phyloP scores from a whole-genome alignment of 1,284 basidiomycete species.

The Cutaneotrichosporon curvatum region DNA sequence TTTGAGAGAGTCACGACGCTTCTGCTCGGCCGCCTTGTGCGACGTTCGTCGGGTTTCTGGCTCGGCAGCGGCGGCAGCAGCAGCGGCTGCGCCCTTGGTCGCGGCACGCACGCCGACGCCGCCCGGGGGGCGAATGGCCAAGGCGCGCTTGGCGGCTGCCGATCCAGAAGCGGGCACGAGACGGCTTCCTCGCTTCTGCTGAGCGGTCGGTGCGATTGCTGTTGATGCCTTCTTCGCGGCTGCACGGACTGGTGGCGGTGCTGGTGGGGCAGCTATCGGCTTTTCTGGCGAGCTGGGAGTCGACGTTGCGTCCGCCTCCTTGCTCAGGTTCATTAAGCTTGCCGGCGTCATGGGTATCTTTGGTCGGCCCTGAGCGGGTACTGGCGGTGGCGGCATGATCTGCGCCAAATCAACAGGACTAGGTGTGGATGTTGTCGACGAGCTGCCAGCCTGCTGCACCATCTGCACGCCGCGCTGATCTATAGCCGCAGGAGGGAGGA shows the following conservation, averaged over 20 bases:
- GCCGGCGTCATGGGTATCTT: slow-evolving; percentile 72
- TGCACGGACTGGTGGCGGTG: slow-evolving; percentile 5
- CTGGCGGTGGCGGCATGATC: slow-evolving; percentile 56
- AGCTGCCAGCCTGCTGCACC: slow-evolving; percentile 15
- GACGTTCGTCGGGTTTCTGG: slow-evolving; percentile 62
- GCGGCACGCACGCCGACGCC: slow-evolving; percentile 30
- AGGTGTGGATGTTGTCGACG: slow-evolving; percentile 63
- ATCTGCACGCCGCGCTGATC: slow-evolving; percentile 27
- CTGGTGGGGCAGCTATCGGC: background rate
- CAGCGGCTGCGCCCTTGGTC: slow-evolving; percentile 32
- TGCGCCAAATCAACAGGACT: slow-evolving; percentile 67
- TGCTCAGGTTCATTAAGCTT: slow-evolving; percentile 69
- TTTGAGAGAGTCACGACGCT: slow-evolving; percentile 90
- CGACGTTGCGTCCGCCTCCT: slow-evolving; percentile 1
- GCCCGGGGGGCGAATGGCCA: slow-evolving; percentile 32
- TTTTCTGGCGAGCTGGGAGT: background rate
- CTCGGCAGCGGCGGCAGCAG: slow-evolving; percentile 23
- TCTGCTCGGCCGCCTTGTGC: slow-evolving; percentile 96
- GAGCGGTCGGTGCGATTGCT: slow-evolving; percentile 3
- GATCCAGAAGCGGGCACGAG: slow-evolving; percentile 12
- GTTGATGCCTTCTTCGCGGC: slow-evolving; percentile 11
- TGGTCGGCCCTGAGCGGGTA: slow-evolving; percentile 23
- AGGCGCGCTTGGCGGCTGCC: slow-evolving; percentile 28
- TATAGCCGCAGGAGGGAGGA: slow-evolving; percentile 36
- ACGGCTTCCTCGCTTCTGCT: slow-evolving; percentile 15